Base-by-base conservation (phyloP, 2,329 filamentous ascomycete species). In the Graphium sp. region DNA sequence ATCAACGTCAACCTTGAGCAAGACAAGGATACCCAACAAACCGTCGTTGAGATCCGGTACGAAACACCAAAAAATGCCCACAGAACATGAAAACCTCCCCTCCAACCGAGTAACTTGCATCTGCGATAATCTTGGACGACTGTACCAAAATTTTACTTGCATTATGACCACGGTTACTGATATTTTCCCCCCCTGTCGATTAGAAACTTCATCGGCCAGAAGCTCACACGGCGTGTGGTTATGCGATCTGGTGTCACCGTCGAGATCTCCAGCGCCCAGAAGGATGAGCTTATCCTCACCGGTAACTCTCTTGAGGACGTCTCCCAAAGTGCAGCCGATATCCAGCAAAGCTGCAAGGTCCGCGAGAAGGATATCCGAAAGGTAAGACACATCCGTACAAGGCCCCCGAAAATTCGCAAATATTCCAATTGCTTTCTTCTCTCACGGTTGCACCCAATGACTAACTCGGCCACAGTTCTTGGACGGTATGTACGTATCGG, bases 311-410 rank as follows among this genome's bases (percentile, higher is more conserved):
- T 98, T 48, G 91, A 98, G 73, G 74, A 75, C 56, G 89, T 98
- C 43, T 98, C 89, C 52, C 89, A 98, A 70, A 84, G 77, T 55
- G 89, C 89, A 45, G 89, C 89, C 62, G 89, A 98, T 60, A 94
- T 98, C 60, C 89, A 98, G 73, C 89, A 98, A 66, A 85, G 89
- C 65, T 98, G 89, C 84, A 75, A 75, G 66, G 89, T 98, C 62
- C 77, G 84, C 62, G 98, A 98, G 82, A 98, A 98, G 84, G 89
- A 98, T 93, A 98, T 98, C 71, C 84, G 91, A 69, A 94, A 94
- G 80, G 79, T 84, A 53, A 44, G 62, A 20, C 20, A 18, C 5
- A 21, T 23, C 18, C 22, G 9, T 26, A 16, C 14, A 23, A 11
- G 10, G n/a, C 17, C 13, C 26, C 11, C 15, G n/a, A 16, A 14